Evolutionary conservation across 306 rosid genomes (phyloP).

Genomic region (Mucuna pruriens): DNA sequence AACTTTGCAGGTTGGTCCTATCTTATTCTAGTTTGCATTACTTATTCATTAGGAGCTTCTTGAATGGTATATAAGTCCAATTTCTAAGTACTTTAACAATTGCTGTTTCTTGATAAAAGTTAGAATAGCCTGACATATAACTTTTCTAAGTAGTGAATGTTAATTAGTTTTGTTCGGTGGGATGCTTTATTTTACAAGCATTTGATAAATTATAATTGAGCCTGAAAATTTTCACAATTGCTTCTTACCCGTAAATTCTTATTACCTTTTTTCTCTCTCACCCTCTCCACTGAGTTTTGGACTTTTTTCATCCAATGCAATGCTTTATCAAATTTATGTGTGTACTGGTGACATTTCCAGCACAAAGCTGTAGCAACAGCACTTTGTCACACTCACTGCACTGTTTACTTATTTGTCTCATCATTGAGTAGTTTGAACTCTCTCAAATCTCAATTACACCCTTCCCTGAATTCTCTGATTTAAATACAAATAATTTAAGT

Average conservation of each 20-base stretch:
- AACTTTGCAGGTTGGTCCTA: constrained; percentile 73
- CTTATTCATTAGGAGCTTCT: constrained; percentile 17
- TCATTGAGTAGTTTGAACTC: constrained; percentile 25
- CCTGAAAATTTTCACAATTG: neutral
- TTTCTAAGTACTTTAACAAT: constrained; percentile 10
- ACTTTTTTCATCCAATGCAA: neutral
- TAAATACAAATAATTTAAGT: constrained; percentile 12
- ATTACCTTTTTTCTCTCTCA: neutral
- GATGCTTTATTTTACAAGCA: constrained; percentile 25
- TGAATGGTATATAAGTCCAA: neutral
- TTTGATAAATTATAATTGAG: neutral
- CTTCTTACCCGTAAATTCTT: neutral
- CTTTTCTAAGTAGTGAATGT: constrained; percentile 1
- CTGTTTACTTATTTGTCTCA: constrained; percentile 21
- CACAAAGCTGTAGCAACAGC: constrained; percentile 16
- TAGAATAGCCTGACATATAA: constrained; percentile 13
- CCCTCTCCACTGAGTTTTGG: neutral
- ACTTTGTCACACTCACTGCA: neutral
- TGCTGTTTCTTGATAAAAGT: constrained; percentile 21
- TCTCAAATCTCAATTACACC: neutral
- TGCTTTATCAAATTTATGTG: constrained; percentile 3
- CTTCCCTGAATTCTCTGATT: constrained; percentile 8
- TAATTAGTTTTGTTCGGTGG: neutral
- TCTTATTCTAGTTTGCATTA: constrained; percentile 15
- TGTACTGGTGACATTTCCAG: constrained; percentile 15